Percentiles rank a stretch among this genome's conserved stretches.
phyloP scores from a whole-genome alignment of 768 basidiomycete genomes.

The Gloeopeniophorella convolvens region DNA sequence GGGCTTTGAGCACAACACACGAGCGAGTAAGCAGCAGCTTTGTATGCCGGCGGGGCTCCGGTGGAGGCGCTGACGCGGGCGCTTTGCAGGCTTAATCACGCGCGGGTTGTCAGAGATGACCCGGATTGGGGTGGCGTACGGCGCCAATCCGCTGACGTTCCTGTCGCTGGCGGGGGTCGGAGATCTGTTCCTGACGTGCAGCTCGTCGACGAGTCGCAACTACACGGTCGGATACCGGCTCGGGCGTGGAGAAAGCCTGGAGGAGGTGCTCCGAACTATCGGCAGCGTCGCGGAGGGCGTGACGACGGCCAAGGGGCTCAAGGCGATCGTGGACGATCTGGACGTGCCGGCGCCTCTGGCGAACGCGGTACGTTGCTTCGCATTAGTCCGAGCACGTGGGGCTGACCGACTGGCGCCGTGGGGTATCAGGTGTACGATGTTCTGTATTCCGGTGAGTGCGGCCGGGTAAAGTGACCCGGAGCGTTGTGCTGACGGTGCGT shows the following conservation, averaged over 20 bases:
- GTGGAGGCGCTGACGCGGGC: conserved; percentile 6
- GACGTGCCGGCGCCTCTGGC: conserved; percentile 74
- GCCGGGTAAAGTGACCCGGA: conserved; percentile 11
- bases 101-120: conserved; percentile 85
- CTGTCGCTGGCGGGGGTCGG: conserved; percentile 81
- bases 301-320: conserved; percentile 73
- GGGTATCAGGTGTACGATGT: conserved; percentile 60
- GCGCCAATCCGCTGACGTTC: conserved; percentile 85
- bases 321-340: conserved; percentile 68
- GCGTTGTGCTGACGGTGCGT: conserved; percentile 16
- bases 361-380: conserved; percentile 48
- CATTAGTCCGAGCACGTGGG: not conserved
- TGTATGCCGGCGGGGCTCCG: not conserved
- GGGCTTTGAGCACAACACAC: conserved; percentile 80
- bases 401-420: conserved; percentile 11
- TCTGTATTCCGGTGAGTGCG: conserved; percentile 59
- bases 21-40: conserved; percentile 62
- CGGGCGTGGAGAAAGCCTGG: conserved; percentile 77
- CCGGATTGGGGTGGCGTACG: conserved; percentile 79
- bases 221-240: conserved; percentile 84
- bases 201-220: conserved; percentile 80
- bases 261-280: conserved; percentile 66
- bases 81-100: conserved; percentile 49
- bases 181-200: conserved; percentile 85
- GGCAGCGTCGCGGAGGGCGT: conserved; percentile 89